These are phyloP conservation scores for Alnus glutinosa DNA, from an alignment of 306 rosid genomes.

Conservation along the genomic window DNA sequence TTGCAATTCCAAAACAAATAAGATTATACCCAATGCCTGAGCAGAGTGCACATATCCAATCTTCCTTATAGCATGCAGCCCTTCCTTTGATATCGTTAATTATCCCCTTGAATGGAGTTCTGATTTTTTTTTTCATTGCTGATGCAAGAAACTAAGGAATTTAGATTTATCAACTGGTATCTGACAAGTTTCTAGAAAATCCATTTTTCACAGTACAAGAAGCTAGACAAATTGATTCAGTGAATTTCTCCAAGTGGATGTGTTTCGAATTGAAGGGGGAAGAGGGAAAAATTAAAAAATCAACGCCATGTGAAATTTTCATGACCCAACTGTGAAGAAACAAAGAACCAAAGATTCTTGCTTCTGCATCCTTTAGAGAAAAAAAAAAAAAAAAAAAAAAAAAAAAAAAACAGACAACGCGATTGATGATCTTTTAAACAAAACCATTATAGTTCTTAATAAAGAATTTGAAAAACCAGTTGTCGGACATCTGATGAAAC, in stretches of 20 bases:
- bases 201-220: conserved; percentile 18
- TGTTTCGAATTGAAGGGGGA: neutral
- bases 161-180: conserved; percentile 7
- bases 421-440: too few relatives aligned
- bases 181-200: conserved; percentile 4
- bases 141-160: conserved; percentile 22
- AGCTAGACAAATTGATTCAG: conserved; percentile 2
- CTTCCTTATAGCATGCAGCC: conserved; percentile 59
- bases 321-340: neutral
- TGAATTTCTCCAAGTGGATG: neutral
- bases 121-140: conserved; percentile 52
- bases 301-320: neutral
- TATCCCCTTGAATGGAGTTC: conserved; percentile 67
- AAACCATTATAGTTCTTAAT: neutral
- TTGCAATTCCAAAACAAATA: neutral
- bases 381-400: too few relatives aligned
- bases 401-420: too few relatives aligned
- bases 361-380: neutral
- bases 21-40: conserved; percentile 64
- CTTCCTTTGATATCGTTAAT: conserved; percentile 59
- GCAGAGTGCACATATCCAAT: conserved; percentile 61
- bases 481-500: neutral
- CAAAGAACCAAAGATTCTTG: neutral
- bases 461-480: neutral
- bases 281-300: neutral